Percentiles rank a stretch among this genome's conserved stretches.
Conservation (phyloP, 805 yeast genomes). For the Helenozyma rhizophorensis region DNA sequence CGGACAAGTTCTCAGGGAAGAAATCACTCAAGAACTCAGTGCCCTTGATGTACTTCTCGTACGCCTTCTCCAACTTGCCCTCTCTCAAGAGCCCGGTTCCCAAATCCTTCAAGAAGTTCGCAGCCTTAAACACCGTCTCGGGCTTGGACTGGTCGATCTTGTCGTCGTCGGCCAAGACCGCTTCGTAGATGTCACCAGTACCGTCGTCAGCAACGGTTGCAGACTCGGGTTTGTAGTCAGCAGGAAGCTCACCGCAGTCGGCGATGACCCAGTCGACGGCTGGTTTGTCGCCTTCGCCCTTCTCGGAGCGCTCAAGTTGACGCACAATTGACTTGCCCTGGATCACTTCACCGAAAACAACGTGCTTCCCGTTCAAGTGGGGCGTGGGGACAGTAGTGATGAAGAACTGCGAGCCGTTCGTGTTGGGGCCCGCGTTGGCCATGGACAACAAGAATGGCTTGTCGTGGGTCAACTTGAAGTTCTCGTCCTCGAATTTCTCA, state of each 20-base stretch:
- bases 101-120: slow-evolving; percentile 61
- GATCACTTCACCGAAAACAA: slow-evolving; percentile 88
- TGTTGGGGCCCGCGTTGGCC: slow-evolving; percentile 98
- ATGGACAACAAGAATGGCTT: slow-evolving; percentile 86
- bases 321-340: slow-evolving; percentile 78
- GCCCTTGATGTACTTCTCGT: slow-evolving; percentile 70
- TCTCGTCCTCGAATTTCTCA: slow-evolving; percentile 84
- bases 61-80: slow-evolving; percentile 53
- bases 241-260: slow-evolving; percentile 74
- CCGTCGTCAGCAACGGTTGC: slow-evolving; percentile 58
- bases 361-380: slow-evolving; percentile 93
- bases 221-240: slow-evolving; percentile 50
- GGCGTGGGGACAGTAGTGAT: slow-evolving; percentile 85
- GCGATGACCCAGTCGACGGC: slow-evolving; percentile 61
- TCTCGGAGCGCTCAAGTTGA: slow-evolving; percentile 65
- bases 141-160: slow-evolving; percentile 55
- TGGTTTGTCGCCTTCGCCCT: slow-evolving; percentile 70
- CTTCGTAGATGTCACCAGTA: slow-evolving; percentile 82
- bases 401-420: slow-evolving; percentile 97
- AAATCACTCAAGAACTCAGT: slow-evolving; percentile 64
- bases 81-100: slow-evolving; percentile 75
- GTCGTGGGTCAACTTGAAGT: slow-evolving; percentile 70
- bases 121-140: slow-evolving; percentile 65
- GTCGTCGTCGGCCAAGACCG: slow-evolving; percentile 68
- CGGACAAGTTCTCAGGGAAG: slow-evolving; percentile 64